A percentile compares a stretch with the other conserved stretches of the same genome.
Conservation (phyloP, 441 rosid species). For the Euphorbia corollata region DNA sequence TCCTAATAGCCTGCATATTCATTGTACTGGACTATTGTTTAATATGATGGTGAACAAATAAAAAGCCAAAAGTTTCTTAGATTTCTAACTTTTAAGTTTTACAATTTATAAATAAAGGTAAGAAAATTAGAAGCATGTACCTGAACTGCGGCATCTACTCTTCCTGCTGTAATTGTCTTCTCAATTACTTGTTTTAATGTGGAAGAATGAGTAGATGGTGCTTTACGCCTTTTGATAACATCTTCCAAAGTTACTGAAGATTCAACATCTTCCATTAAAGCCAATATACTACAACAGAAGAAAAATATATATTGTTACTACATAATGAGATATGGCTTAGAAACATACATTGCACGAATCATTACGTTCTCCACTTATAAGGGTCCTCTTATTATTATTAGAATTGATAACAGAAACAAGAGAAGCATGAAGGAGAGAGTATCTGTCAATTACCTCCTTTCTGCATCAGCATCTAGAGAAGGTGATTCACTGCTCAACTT, state of each 20-base stretch:
- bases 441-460: constrained; percentile 44
- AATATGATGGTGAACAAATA: constrained; percentile 7
- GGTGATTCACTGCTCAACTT: constrained; percentile 32
- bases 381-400: not conserved
- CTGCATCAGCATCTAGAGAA: constrained; percentile 52
- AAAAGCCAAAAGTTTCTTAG: constrained; percentile 6
- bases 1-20: constrained; percentile 59
- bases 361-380: not conserved
- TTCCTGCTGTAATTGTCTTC: constrained; percentile 65
- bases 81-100: constrained; percentile 4
- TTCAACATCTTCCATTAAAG: constrained; percentile 43
- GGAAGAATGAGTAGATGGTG: constrained; percentile 46
- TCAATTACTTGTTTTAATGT: constrained; percentile 45
- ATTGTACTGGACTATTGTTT: constrained; percentile 3
- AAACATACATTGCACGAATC: constrained; percentile 4
- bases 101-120: constrained; percentile 3
- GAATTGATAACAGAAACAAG: not conserved
- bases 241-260: constrained; percentile 53
- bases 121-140: constrained; percentile 29
- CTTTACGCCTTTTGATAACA: constrained; percentile 39
- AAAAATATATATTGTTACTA: constrained; percentile 11
- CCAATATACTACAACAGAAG: constrained; percentile 41
- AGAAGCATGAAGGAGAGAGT: not conserved
- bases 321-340: constrained; percentile 11
- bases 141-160: constrained; percentile 74